A percentile compares a stretch with the other conserved stretches of the same genome.
These are phyloP conservation scores for Fusarium nodosum DNA, from an alignment of 2,329 filamentous ascomycete species.

Conservation along the genomic window DNA sequence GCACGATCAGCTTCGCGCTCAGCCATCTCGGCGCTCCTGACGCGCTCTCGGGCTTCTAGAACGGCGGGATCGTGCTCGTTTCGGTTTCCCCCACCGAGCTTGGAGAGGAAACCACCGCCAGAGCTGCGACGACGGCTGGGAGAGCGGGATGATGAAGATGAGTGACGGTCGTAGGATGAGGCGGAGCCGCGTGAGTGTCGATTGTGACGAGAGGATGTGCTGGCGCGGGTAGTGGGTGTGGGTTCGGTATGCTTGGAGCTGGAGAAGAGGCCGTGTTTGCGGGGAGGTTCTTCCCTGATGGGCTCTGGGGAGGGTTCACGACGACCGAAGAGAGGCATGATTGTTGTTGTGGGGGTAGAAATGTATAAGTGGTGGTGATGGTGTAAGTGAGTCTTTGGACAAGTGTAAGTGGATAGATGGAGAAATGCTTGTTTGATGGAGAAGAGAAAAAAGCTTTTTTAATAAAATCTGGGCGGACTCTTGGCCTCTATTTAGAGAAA, in stretches of 20 bases:
- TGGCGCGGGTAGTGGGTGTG: slow-evolving; percentile 46
- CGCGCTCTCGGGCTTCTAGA: slow-evolving; percentile 70
- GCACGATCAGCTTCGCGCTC: slow-evolving; percentile 76
- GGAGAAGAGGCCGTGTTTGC: slow-evolving; percentile 57
- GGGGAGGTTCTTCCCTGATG: slow-evolving; percentile 44
- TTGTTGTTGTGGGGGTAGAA: slow-evolving; percentile 14
- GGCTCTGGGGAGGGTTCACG: slow-evolving; percentile 53
- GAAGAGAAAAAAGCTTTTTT: slow-evolving; percentile 21
- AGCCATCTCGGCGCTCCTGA: slow-evolving; percentile 72
- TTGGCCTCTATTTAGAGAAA: slow-evolving; percentile 38
- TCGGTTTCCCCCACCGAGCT: slow-evolving; percentile 60
- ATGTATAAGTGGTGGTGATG: neutral
- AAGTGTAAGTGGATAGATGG: slow-evolving; percentile 1
- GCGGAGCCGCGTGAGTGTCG: slow-evolving; percentile 2
- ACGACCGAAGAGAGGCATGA: slow-evolving; percentile 53
- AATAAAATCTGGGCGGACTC: slow-evolving; percentile 28
- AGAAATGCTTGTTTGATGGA: slow-evolving; percentile 15
- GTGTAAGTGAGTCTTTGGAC: neutral
- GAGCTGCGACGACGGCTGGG: slow-evolving; percentile 23
- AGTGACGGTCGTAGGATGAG: slow-evolving; percentile 28
- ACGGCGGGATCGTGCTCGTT: slow-evolving; percentile 72
- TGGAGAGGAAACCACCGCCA: slow-evolving; percentile 57
- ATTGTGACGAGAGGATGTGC: slow-evolving; percentile 44
- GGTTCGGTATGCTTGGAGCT: slow-evolving; percentile 48
- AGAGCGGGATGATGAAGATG: slow-evolving; percentile 32